These are phyloP conservation scores for Oryza meridionalis DNA, from an alignment of 176 grass and related monocot species.

Conservation along the genomic window DNA sequence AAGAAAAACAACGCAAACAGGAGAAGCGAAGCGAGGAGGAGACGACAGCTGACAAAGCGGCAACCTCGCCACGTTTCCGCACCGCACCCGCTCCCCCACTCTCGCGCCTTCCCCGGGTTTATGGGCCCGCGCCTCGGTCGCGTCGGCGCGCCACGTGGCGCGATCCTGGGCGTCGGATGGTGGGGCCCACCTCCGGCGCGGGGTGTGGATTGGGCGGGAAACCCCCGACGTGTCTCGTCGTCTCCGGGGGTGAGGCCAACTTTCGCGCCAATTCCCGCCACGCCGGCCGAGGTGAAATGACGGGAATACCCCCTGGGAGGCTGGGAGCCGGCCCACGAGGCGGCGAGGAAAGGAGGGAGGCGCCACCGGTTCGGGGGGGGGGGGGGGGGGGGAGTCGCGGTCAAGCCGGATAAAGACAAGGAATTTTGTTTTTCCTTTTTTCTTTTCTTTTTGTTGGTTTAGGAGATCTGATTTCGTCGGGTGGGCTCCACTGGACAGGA, in stretches of 20 bases:
- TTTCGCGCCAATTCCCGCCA: constrained; percentile 46
- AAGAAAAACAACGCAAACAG: background rate
- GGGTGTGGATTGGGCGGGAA: constrained; percentile 42
- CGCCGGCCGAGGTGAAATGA: background rate
- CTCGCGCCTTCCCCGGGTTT: background rate
- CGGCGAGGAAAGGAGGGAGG: background rate
- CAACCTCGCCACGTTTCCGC: constrained; percentile 1
- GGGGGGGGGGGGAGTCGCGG: background rate
- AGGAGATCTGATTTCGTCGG: background rate
- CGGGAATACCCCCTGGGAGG: background rate
- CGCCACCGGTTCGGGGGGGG: background rate
- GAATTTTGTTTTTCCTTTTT: background rate
- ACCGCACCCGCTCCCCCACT: too few species aligned
- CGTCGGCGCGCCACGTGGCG: constrained; percentile 18
- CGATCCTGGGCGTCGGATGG: background rate
- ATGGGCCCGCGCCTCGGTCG: too few species aligned
- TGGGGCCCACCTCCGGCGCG: background rate
- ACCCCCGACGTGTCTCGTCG: background rate
- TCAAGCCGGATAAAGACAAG: constrained; percentile 33
- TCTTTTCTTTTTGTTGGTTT: background rate
- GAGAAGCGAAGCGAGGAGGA: background rate
- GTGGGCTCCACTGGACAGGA: constrained; percentile 13
- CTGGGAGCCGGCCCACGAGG: background rate
- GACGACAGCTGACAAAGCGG: background rate
- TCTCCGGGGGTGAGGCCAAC: background rate